Evolutionary conservation across 495 filamentous ascomycete species (phyloP), one percentile per base, ranked within the genome.

Genomic region (Darksidea phi): DNA sequence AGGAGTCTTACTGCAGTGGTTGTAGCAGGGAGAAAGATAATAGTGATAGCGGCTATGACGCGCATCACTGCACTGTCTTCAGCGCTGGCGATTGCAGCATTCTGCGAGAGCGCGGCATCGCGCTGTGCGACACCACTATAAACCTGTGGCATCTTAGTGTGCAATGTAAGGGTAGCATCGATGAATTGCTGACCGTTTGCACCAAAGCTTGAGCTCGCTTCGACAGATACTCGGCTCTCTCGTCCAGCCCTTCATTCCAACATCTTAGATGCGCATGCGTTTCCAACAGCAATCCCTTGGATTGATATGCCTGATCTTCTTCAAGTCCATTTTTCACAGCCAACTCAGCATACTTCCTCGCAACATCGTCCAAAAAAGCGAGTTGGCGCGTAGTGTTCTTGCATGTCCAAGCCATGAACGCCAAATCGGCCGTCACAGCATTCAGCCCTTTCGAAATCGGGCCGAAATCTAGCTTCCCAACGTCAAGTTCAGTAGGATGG

Each of bases 31-130:
- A 61, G 34, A 38, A 61, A 61, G 25, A 61, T 45, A 12, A 61
- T 26, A 3, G 59, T 61, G 28, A 61, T 55, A 2, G 59, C 50
- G 41, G 50, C 28, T n/a, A 61, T 61, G 21, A 61, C 26, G 4
- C 59, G 59, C 59, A 61, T 61, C n/a, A 61, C 50, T 4, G 49
- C 59, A 28, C 49, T 61, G 28, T 61, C 59, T 12, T 50, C 7
- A 1, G 42, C 53, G 2, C 38, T 55, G 1, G 51, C 38, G 23
- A 61, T 43, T 2, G 50, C 59, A 18, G 54, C 45, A 7, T 25
- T 12, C 7, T 61, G 50, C 20, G 59, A 54, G n/a, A n/a, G 20
- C 6, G 49, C 59, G n/a, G 59, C 42, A 41, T 61, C 59, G 12
- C 59, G 49, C 25, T 61, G 59, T 10, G 59, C 49, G 17, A 61